A percentile compares a stretch with the other conserved stretches of the same genome.
Evolutionary conservation across 495 filamentous ascomycete species (phyloP).

Genomic region (Penicillium egyptiacum): DNA sequence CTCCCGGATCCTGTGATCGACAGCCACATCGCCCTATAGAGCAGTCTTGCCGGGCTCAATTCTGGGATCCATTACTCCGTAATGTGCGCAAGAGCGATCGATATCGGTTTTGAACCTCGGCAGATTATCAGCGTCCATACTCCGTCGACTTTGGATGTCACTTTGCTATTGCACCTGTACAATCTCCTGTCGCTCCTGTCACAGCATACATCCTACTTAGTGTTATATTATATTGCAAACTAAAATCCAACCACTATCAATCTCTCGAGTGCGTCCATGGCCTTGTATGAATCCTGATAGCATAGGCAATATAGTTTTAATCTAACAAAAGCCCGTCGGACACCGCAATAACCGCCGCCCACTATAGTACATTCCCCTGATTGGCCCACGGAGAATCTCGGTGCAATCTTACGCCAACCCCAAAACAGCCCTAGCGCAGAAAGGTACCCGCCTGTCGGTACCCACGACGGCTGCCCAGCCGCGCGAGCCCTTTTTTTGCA

Average conservation of each 20-base stretch:
- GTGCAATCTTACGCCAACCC: constrained; percentile 18
- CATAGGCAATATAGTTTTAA: not conserved
- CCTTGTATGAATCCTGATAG: too few species aligned
- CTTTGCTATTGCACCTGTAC: not conserved
- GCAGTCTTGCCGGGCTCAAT: constrained; percentile 15
- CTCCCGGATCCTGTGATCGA: constrained; percentile 28
- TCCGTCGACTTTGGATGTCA: not conserved
- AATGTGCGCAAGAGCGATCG: not conserved
- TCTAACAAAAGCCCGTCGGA: not conserved
- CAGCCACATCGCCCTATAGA: constrained; percentile 17
- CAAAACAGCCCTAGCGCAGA: not conserved
- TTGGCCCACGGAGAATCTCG: constrained; percentile 43
- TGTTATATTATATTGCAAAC: not conserved
- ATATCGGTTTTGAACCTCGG: not conserved
- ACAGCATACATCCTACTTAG: not conserved
- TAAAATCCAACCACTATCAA: not conserved
- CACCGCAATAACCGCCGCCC: not conserved
- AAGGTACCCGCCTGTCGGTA: constrained; percentile 35
- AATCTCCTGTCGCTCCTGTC: not conserved
- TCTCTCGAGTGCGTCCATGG: too few species aligned
- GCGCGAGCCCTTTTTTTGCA: not conserved
- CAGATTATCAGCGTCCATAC: not conserved
- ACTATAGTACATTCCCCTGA: constrained; percentile 12
- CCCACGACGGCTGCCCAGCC: not conserved
- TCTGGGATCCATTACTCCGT: constrained; percentile 5